Base-by-base conservation (phyloP, 73 alveolate species). In the Symbiodinium natans region DNA sequence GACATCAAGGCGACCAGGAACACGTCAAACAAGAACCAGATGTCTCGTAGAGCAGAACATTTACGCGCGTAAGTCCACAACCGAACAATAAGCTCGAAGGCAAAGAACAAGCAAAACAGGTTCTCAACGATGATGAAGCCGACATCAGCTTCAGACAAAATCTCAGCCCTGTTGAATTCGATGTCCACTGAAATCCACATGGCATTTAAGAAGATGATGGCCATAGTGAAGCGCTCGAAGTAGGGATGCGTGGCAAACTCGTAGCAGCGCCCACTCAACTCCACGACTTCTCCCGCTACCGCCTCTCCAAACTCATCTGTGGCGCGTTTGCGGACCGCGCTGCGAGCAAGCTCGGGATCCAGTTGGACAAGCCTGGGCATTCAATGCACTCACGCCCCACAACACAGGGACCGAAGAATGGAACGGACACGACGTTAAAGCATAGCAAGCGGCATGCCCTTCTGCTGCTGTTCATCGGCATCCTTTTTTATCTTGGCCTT, bases 101-200 rank as follows among this genome's bases (percentile, higher is more conserved):
- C 19, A 80, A 92, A 92, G 98, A 77, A 92, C 83, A 63, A 3
- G 98, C 98, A 92, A 31, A 92, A 92, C 40, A 92, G 63, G 68
- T 92, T 92, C 83, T 92, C 98, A 43, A 92, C 98, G 46, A 92
- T 31, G 54, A 90, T 41, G 56, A 90, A 90, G 85, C 97, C 97
- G 31, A 56, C 38, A 29, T 90, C 97, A 11, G 97, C 97, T 89
- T 92, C 98, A 9, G 92, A 71, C 41, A 92, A 25, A 29, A 92
- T 92, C 63, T 74, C 92, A 43, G 98, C 98, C 34, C 52, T 89
- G 42, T 92, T 92, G 90, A 92, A 92, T 74, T 92, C 98, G 43
- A 80, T 92, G 98, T 92, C 98, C 43, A 92, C 92, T 10, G 98
- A 74, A 27, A 92, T 92, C 98, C 98, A 90, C n/a, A 90, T 71